Base-by-base conservation (phyloP, 805 yeast genomes). In the Middelhovenomyces tepae region DNA sequence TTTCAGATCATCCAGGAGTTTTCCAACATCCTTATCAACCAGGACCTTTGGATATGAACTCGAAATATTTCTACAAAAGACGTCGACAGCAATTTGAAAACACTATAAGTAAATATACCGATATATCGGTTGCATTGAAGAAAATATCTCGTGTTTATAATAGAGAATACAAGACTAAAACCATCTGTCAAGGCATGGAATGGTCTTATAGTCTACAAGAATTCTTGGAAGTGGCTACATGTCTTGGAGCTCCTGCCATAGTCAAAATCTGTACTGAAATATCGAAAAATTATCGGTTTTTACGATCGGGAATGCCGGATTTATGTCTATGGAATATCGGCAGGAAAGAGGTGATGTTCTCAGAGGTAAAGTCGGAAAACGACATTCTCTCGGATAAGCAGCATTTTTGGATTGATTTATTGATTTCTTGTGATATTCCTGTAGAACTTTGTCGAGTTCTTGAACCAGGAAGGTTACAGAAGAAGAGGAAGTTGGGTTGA, bases 371-470 rank as follows among this genome's bases (percentile, higher is more conserved):
- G 31, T 55, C 62, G 2, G 56, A 48, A 19, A 56, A 57, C 33
- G 65, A 59, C 36, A 44, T 51, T 2, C 42, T 59, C 16, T 55
- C 61, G 11, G 62, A 57, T 33, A 51, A 46, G 28, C 65, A 59
- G 46, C 40, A 48, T 20, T 32, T 55, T 5, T 59, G 64, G 64
- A 51, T 59, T 32, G 50, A 54, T 37, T 46, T 53, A 17, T 34
- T 59, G 26, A 22, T 47, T 10, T 38, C 37, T 8, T 28, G 37
- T 5, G 57, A 53, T 0, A 37, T 51, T 5, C 43, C 38, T 4
- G 63, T 56, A 2, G 63, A 56, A 35, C 36, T 59, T 7, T 58
- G 63, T 35, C 37, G 36, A 9, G 47, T 46, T 8, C 32, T 33
- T 17, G 32, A 23, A 17, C 23, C 28, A 9, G 31, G 29, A 26